These are phyloP conservation scores for Aquilaria agallochum DNA, from an alignment of 441 rosid species.

Conservation along the genomic window DNA sequence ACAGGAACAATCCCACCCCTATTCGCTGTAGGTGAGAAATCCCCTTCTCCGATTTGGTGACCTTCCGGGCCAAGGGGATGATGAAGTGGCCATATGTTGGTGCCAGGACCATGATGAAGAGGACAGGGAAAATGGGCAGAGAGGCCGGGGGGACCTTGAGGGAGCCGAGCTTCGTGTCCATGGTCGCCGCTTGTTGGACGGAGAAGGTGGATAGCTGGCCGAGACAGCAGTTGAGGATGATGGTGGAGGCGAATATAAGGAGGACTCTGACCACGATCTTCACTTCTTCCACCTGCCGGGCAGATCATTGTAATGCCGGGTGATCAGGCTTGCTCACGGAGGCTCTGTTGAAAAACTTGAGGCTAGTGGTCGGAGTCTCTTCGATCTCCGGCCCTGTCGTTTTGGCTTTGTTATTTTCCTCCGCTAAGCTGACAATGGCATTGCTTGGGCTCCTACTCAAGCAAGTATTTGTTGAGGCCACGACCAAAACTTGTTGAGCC, in stretches of 20 bases:
- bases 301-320: slow-evolving; percentile 46
- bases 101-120: slow-evolving; percentile 79
- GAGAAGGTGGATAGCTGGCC: slow-evolving; percentile 92
- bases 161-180: slow-evolving; percentile 68
- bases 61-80: slow-evolving; percentile 61
- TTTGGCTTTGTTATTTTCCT: slow-evolving; percentile 19
- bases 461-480: slow-evolving; percentile 43
- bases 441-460: slow-evolving; percentile 39
- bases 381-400: slow-evolving; percentile 12
- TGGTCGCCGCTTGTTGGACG: slow-evolving; percentile 71
- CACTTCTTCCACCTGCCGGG: slow-evolving; percentile 75
- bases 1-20: slow-evolving; percentile 73
- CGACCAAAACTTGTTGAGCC: slow-evolving; percentile 52
- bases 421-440: slow-evolving; percentile 49
- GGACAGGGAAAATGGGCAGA: slow-evolving; percentile 68
- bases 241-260: slow-evolving; percentile 81
- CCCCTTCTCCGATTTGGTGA: slow-evolving; percentile 77
- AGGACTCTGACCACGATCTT: slow-evolving; percentile 70
- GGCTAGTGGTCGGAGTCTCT: slow-evolving; percentile 31
- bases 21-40: slow-evolving; percentile 73
- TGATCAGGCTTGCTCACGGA: slow-evolving; percentile 38
- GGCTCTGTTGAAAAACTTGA: slow-evolving; percentile 57
- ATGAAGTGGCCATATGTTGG: slow-evolving; percentile 74
- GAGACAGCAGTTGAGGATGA: slow-evolving; percentile 86
- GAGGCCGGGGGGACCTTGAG: slow-evolving; percentile 81